Base-by-base conservation (phyloP, 1,284 basidiomycete species). In the Fomes fomentarius region DNA sequence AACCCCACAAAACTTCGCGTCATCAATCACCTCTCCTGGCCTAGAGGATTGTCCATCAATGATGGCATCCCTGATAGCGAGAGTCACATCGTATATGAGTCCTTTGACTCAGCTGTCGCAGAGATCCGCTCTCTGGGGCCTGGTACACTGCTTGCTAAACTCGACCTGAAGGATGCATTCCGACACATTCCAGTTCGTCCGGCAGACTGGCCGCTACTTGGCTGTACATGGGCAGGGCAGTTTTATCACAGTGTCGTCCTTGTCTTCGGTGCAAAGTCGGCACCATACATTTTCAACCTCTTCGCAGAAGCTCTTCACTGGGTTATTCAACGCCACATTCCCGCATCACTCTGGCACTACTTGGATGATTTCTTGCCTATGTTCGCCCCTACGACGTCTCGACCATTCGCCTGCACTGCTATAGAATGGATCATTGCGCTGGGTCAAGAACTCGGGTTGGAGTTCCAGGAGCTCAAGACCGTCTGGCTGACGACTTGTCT, bases 281-380 rank as follows among this genome's bases (percentile, higher is more conserved):
- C 73, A 3, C 75, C 71, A 0, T 76, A 75, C 52, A 73, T 76
- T 15, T 77, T 75, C 61, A 76, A 77, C 54, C 61, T 73, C 0
- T 71, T 74, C 45, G 63, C 70, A 0, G 70, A 74, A 53, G 72
- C 63, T 19, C 57, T 70, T 3, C 70, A 72, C 51, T 73, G 70
- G 70, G 73, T 74, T 15, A 65, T 74, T 3, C 21, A 42, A 14
- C 52, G 46, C 11, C 52, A 54, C 41, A 54, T 54, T 26, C 52
- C 46, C 0, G 41, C 46, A 0, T 31, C 52, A 0, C 33, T 54
- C 12, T 34, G 52, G 2, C 52, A 54, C 12, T 54, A 54, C 17
- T 26, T 54, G 1, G 52, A 54, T 24, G 52, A 54, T 35, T 54
- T 44, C 45, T 35, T 54, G 1, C 41, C 52, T 1, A 47, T 54